Evolutionary conservation across 768 basidiomycete species (phyloP), one percentile per base, ranked within the genome.

Genomic region (Trametes cinnabarina): DNA sequence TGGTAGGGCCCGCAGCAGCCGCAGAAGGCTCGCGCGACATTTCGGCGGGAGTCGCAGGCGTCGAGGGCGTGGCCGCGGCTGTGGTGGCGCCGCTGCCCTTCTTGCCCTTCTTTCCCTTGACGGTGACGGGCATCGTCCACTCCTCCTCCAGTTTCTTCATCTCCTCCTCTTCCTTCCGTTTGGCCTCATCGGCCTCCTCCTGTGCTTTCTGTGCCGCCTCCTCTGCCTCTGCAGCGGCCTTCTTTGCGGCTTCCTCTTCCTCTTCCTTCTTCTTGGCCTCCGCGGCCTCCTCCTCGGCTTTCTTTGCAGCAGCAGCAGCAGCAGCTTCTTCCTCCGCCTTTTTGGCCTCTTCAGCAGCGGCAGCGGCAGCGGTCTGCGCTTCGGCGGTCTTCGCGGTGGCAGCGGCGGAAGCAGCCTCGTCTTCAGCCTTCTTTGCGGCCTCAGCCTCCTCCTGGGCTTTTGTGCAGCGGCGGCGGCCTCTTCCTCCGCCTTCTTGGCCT

Each of bases 101-200:
- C 59, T 66, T 65, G 15, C 63, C 63, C 60, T 66, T 65, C 61
- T 66, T 66, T 39, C 58, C 56, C 53, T 57, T 62, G 42, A 40
- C 28, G 25, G 57, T 42, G 17, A 56, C 20, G 11, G 52, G 6
- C 19, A 23, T 47, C 9, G 53, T 42, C 60, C 58, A 59, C 43
- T 65, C 63, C 5, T 65, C 63, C 26, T 56, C 55, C 51, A 37
- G 2, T 15, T 50, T 47, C 41, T 54, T 48, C 52, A 50, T 26
- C 35, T 43, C 63, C 19, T 55, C 46, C 51, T 56, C 58, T 26
- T 43, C 47, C n/a, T 44, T 51, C 35, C 30, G 32, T n/a, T 42
- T 51, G 10, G 46, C 43, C 34, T 46, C 40, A 20, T 58, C 48
- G 12, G 35, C 60, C n/a, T 47, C 32, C 47, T 50, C 53, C 14